Conservation (phyloP, 225 moss, liverwort and hornwort species). For the Antitrichia curtipendula region DNA sequence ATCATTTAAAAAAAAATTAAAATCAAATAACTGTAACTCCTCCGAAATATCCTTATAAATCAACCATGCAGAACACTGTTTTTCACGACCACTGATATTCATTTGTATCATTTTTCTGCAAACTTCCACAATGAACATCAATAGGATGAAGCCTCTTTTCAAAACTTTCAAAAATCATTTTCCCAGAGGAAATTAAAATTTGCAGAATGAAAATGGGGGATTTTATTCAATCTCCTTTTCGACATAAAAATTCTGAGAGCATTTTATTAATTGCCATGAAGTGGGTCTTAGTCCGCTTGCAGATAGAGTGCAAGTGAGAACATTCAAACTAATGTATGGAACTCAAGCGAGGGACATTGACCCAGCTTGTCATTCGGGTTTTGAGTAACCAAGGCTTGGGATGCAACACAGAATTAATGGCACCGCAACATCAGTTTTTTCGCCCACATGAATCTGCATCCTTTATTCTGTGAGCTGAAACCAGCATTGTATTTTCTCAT, state of each 20-base stretch:
- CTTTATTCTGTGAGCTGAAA: neutral
- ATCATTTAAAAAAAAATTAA: neutral
- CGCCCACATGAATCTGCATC: neutral
- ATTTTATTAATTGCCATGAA: neutral
- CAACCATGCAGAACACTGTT: neutral
- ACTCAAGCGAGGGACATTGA: neutral
- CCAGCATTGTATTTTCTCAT: neutral
- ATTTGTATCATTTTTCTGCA: neutral
- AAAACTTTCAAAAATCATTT: neutral
- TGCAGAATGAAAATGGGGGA: neutral
- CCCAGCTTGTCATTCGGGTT: too few species aligned
- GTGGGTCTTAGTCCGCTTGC: neutral
- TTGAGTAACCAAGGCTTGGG: neutral
- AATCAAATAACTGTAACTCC: neutral
- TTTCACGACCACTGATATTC: neutral
- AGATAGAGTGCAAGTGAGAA: neutral
- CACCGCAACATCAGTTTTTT: neutral
- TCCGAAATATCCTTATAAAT: neutral
- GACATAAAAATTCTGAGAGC: neutral
- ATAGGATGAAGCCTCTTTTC: neutral
- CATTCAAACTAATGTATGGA: neutral
- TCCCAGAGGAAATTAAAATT: neutral
- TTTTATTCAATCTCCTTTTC: neutral
- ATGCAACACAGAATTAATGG: neutral
- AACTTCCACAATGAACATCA: neutral